Conservation (phyloP, 129 eudicot species). For the Tanacetum coccineum region DNA sequence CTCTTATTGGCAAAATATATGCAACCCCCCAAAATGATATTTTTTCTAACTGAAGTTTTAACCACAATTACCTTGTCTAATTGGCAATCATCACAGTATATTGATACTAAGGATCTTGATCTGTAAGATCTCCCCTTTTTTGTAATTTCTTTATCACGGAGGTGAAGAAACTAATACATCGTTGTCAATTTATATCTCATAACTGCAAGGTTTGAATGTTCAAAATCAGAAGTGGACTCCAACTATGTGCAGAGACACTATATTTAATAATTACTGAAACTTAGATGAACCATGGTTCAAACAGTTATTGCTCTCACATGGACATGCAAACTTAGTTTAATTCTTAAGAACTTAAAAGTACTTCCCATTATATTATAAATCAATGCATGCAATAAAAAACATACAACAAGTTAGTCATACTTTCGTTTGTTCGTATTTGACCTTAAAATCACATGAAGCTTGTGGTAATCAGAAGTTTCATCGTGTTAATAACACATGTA, state of each 20-base stretch:
- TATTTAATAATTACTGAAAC: constrained; percentile 8
- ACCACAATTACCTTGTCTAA: neutral
- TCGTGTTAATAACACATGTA: neutral
- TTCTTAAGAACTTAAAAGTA: neutral
- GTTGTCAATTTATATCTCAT: constrained; percentile 4
- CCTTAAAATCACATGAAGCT: no score
- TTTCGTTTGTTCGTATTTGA: no score
- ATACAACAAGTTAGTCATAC: no score
- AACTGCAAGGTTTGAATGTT: constrained; percentile 12
- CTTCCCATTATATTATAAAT: no score
- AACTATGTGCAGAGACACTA: constrained; percentile 6
- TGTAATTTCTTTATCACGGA: neutral
- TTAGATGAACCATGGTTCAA: constrained; percentile 8
- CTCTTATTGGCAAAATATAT: neutral
- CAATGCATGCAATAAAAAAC: no score
- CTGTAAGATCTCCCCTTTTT: neutral
- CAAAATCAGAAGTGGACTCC: constrained; percentile 9
- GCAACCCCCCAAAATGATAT: neutral
- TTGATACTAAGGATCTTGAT: neutral
- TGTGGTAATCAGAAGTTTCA: neutral
- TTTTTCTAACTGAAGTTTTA: neutral
- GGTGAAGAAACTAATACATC: neutral
- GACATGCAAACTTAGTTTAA: neutral
- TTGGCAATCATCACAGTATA: neutral
- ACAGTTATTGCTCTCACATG: constrained; percentile 8